phyloP scores from a whole-genome alignment of 768 basidiomycete species.

The Boletus vinaceobasis region DNA sequence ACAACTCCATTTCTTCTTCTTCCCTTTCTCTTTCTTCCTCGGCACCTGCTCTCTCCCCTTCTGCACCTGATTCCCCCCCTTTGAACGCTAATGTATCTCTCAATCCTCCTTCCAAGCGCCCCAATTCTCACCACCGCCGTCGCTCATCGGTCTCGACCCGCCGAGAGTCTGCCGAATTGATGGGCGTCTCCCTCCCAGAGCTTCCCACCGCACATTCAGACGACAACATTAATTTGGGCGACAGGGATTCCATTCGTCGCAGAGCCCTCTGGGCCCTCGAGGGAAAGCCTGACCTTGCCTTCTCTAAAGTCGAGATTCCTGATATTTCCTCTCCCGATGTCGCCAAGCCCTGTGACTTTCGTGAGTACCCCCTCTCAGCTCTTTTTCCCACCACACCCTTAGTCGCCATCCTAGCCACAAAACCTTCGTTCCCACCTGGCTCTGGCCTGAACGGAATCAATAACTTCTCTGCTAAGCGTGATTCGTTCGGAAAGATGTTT shows the following conservation, averaged over 20 bases:
- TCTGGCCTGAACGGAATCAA: constrained; percentile 39
- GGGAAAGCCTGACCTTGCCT: constrained; percentile 70
- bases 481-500: constrained; percentile 74
- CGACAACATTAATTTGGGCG: constrained; percentile 64
- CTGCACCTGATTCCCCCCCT: constrained; percentile 37
- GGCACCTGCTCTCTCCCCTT: constrained; percentile 35
- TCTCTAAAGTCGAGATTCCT: constrained; percentile 79
- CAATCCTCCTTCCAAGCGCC: constrained; percentile 44
- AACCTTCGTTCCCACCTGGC: constrained; percentile 55
- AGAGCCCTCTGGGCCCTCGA: constrained; percentile 85
- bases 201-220: constrained; percentile 59
- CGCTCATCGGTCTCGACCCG: constrained; percentile 88
- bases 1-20: constrained; percentile 46
- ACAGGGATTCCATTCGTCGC: constrained; percentile 76
- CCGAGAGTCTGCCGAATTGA: constrained; percentile 85
- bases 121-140: constrained; percentile 77
- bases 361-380: constrained; percentile 42
- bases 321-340: constrained; percentile 62
- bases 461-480: constrained; percentile 59
- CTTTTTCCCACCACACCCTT: neutral
- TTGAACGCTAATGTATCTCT: constrained; percentile 13
- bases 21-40: constrained; percentile 36
- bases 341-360: constrained; percentile 61
- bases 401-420: constrained; percentile 44
- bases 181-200: constrained; percentile 75